These are phyloP conservation scores for Glebionis coronaria DNA, from an alignment of 129 eudicot genomes.

Conservation along the genomic window DNA sequence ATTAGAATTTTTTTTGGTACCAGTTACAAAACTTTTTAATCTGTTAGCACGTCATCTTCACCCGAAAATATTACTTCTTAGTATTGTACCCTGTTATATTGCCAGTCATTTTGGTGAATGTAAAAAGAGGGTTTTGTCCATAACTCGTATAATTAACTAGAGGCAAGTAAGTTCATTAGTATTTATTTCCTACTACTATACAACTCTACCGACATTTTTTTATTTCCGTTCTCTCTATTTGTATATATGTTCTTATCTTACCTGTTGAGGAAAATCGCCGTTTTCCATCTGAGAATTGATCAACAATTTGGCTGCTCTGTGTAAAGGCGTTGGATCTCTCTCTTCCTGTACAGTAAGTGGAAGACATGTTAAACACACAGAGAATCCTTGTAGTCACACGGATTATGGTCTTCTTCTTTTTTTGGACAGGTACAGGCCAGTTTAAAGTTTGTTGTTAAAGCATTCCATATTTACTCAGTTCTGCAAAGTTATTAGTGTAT, in stretches of 20 bases:
- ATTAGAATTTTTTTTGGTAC: background rate
- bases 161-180: background rate
- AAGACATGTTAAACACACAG: too few relatives aligned
- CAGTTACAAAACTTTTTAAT: too few relatives aligned
- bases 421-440: too few relatives aligned
- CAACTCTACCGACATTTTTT: background rate
- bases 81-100: background rate
- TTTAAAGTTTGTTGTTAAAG: too few relatives aligned
- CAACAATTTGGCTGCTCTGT: conserved; percentile 64
- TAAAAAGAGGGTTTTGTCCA: background rate
- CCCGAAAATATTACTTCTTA: too few relatives aligned
- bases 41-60: too few relatives aligned
- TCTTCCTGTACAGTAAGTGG: conserved; percentile 36
- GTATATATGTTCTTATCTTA: too few relatives aligned
- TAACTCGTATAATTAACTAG: background rate
- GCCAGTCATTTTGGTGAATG: background rate
- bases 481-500: too few relatives aligned
- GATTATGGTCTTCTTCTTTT: too few relatives aligned
- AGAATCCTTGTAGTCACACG: too few relatives aligned
- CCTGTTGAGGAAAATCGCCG: conserved; percentile 63
- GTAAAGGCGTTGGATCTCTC: conserved; percentile 66
- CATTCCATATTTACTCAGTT: too few relatives aligned
- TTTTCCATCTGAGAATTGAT: conserved; percentile 73
- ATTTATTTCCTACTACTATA: background rate
- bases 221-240: too few relatives aligned